Conservation (phyloP, 768 basidiomycete species). For the Leccinum uliginosum region DNA sequence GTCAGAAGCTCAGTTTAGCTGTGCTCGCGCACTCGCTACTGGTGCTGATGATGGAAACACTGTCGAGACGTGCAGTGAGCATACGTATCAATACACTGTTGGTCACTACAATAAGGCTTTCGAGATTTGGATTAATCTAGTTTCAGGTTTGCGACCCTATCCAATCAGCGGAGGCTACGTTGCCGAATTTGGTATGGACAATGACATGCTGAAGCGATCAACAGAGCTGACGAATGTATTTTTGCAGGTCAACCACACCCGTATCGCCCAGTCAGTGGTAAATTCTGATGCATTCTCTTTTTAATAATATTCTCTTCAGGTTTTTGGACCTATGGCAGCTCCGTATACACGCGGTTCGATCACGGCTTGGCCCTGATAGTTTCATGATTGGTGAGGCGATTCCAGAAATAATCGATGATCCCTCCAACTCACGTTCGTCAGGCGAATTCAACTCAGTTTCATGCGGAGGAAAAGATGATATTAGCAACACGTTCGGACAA, state of each 20-base stretch:
- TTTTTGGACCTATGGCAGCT: conserved; percentile 56
- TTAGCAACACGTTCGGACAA: conserved; percentile 54
- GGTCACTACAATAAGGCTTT: conserved; percentile 10
- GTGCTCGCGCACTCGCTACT: conserved; percentile 45
- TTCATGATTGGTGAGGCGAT: conserved; percentile 41
- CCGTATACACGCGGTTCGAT: conserved; percentile 43
- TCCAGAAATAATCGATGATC: neutral
- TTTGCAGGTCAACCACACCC: conserved; percentile 48
- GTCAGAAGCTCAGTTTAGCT: conserved; percentile 36
- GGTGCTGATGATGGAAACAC: conserved; percentile 40
- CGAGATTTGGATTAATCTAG: neutral
- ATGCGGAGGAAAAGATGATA: conserved; percentile 45
- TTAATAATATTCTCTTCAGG: conserved; percentile 23
- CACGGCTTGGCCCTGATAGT: conserved; percentile 43
- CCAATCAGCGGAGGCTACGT: neutral
- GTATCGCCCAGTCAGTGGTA: conserved; percentile 40
- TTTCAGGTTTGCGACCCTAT: neutral
- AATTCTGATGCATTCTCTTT: neutral
- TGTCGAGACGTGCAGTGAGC: conserved; percentile 48
- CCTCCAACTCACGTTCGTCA: conserved; percentile 15
- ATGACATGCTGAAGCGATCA: neutral
- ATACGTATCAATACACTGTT: conserved; percentile 52
- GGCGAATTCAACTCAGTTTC: conserved; percentile 57
- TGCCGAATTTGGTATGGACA: neutral
- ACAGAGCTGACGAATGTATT: neutral